These are phyloP conservation scores for Phanerodontia chrysosporium DNA, from an alignment of 768 basidiomycete species.

Conservation along the genomic window DNA sequence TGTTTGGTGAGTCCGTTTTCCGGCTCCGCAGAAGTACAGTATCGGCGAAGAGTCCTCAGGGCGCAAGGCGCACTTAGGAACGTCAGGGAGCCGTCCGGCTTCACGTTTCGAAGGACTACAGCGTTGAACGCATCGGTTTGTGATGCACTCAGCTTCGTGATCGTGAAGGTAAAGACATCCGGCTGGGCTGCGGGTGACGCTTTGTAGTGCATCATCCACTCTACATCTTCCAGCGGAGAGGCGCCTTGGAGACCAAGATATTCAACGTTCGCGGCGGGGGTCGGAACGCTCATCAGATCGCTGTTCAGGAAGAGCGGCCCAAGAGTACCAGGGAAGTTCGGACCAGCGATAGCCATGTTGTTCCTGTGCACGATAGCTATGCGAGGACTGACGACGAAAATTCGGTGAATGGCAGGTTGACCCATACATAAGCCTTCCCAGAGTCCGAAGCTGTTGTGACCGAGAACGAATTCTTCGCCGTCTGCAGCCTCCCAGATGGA, in stretches of 20 bases:
- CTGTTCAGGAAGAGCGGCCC: background rate
- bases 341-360: background rate
- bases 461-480: background rate
- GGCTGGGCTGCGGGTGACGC: background rate
- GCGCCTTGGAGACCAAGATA: background rate
- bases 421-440: background rate
- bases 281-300: background rate
- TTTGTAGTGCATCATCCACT: background rate
- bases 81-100: background rate
- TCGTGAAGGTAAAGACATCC: background rate
- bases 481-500: background rate
- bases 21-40: background rate
- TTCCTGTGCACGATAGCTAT: background rate
- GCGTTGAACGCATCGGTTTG: background rate
- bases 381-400: slow-evolving; percentile 4
- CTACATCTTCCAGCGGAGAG: too few relatives aligned
- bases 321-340: background rate
- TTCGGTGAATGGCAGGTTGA: background rate
- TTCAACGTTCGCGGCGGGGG: background rate
- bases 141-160: background rate
- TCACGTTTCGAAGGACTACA: background rate
- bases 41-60: background rate
- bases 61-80: background rate
- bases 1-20: background rate
- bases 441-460: background rate